Conservation (phyloP, 345 rosid species). For the Murraya paniculata region DNA sequence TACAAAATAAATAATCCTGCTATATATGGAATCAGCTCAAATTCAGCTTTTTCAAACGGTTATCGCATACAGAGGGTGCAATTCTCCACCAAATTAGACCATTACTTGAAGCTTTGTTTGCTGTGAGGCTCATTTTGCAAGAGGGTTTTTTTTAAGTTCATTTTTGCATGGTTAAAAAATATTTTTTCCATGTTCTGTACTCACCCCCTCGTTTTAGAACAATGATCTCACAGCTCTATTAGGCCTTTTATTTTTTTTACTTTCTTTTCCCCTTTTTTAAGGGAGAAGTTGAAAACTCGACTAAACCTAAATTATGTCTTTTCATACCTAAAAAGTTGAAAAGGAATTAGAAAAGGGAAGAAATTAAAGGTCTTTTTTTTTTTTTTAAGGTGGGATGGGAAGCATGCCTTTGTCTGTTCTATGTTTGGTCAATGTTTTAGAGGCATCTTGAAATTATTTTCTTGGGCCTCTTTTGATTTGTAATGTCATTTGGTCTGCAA, state of each 20-base stretch:
- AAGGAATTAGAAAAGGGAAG: not conserved
- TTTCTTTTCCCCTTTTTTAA: not conserved
- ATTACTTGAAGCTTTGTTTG: constrained; percentile 28
- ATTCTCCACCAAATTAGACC: constrained; percentile 29
- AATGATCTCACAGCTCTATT: constrained; percentile 33
- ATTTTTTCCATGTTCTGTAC: constrained; percentile 29
- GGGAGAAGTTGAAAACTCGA: constrained; percentile 24
- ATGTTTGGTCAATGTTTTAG: constrained; percentile 25
- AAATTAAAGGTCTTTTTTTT: constrained; percentile 12
- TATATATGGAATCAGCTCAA: not conserved
- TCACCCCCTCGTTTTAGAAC: constrained; percentile 33
- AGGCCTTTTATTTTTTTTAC: not conserved
- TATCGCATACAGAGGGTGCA: constrained; percentile 22
- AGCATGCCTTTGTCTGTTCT: constrained; percentile 26
- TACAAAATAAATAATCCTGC: constrained; percentile 6
- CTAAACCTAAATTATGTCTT: constrained; percentile 4
- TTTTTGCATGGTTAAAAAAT: constrained; percentile 35
- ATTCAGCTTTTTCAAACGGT: not conserved
- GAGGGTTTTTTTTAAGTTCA: constrained; percentile 20
- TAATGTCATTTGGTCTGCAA: constrained; percentile 5
- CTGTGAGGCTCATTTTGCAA: constrained; percentile 44
- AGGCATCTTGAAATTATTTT: constrained; percentile 13
- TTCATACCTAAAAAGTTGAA: constrained; percentile 13
- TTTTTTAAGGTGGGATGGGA: constrained; percentile 23
- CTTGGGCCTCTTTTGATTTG: constrained; percentile 26